phyloP scores from a whole-genome alignment of 1,284 basidiomycete species.

The Malassezia nana region DNA sequence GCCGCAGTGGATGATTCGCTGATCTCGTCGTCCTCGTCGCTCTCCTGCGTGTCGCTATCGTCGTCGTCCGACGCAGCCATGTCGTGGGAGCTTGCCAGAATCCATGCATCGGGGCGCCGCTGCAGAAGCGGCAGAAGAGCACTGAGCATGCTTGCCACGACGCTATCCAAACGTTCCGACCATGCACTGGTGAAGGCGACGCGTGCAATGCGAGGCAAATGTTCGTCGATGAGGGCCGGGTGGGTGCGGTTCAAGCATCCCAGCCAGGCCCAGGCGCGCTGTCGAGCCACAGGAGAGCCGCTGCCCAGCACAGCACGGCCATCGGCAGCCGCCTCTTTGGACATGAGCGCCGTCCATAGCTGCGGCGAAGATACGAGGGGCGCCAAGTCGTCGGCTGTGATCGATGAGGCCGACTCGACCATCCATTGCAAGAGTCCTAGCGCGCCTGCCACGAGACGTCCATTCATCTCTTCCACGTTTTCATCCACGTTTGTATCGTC shows the following conservation, averaged over 20 bases:
- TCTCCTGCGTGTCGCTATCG: constrained; percentile 19
- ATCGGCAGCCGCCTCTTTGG: background rate
- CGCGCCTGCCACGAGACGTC: constrained; percentile 37
- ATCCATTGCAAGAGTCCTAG: constrained; percentile 28
- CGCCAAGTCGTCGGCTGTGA: constrained; percentile 19
- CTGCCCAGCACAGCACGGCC: constrained; percentile 22
- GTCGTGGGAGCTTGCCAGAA: constrained; percentile 3
- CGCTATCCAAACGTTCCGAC: constrained; percentile 34
- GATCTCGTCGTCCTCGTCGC: constrained; percentile 17
- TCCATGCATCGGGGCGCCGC: constrained; percentile 41
- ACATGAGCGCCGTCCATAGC: constrained; percentile 28
- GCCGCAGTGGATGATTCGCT: background rate
- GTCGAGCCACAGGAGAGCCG: constrained; percentile 27
- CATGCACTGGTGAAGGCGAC: constrained; percentile 35
- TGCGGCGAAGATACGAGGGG: constrained; percentile 21
- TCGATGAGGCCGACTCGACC: constrained; percentile 12
- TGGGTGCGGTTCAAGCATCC: constrained; percentile 14
- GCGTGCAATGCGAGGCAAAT: constrained; percentile 20
- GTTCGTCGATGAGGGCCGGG: constrained; percentile 18
- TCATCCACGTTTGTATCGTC: constrained; percentile 46
- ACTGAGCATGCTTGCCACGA: constrained; percentile 28
- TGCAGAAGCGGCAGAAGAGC: constrained; percentile 34
- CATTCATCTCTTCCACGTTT: constrained; percentile 34
- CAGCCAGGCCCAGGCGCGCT: constrained; percentile 33
- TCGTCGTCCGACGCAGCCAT: constrained; percentile 13